Base-by-base conservation (phyloP, 2,329 filamentous ascomycete genomes). In the Colletotrichum incanum region DNA sequence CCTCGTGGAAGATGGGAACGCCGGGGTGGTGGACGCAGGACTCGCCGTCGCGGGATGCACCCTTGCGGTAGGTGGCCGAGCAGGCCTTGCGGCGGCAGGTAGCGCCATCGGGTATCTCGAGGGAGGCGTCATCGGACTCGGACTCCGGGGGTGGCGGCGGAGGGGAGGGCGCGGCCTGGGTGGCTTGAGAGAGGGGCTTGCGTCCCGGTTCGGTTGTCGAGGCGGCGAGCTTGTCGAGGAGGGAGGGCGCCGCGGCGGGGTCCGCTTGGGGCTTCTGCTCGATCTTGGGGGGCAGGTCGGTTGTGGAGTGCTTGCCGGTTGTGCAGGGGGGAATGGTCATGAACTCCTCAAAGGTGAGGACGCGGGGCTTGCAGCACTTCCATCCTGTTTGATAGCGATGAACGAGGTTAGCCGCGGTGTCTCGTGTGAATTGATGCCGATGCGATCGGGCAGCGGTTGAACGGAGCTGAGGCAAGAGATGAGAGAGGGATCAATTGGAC, bases 311-410 rank as follows among this genome's bases (percentile, higher is more conserved):
- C 78, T 92, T 95, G 79, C 96, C 96, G 16, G 92, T 93, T 34
- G 96, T 98, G 88, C 96, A 99, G 47, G 96, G 96, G 61, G 93
- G 87, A 77, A 99, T 98, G 73, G 87, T 83, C 83, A 99, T 94
- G 87, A 99, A 99, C 85, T 99, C 96, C 84, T 99, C 96, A 81
- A 99, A 99, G 72, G 95, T 98, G 78, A 99, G 88, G 78, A 98
- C 95, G 79, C 96, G 93, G 69, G 95, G 93, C 85, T 98, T 98
- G 90, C 96, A 99, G 87, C 96, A 99, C 86, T 97, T 97, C 96
- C 96, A 98, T 80, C 96, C 96, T 98, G 39, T 55, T 67, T n/a
- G 45, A 34, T 59, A 52, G 52, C 18, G 56, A 66, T 39, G 37
- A 47, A 26, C 37, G 18, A 55, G 16, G 61, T 77, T 68, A 77